phyloP scores from a whole-genome alignment of 345 rosid genomes.

The Mangifera indica region DNA sequence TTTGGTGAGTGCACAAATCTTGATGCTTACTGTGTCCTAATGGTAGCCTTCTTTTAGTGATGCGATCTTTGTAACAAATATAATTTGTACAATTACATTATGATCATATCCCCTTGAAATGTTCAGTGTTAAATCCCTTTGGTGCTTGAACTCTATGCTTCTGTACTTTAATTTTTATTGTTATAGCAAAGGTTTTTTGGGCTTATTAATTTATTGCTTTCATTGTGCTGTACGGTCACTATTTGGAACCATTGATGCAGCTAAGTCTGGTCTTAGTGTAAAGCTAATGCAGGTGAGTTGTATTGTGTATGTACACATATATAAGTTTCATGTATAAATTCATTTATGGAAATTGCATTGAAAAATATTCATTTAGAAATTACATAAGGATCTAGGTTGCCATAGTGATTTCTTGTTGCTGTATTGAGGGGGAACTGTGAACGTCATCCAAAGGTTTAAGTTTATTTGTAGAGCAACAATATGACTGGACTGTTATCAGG shows the following conservation, averaged over 20 bases:
- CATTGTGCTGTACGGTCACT: slow-evolving; percentile 64
- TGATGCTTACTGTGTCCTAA: neutral
- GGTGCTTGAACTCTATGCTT: neutral
- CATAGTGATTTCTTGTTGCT: neutral
- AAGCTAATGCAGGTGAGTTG: slow-evolving; percentile 81
- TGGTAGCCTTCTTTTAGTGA: neutral
- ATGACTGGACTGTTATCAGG: neutral
- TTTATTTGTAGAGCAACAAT: neutral
- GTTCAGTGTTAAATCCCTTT: neutral
- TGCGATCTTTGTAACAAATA: neutral
- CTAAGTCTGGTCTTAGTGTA: slow-evolving; percentile 62
- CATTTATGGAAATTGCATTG: neutral
- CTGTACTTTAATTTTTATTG: slow-evolving; percentile 4
- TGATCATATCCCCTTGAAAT: neutral
- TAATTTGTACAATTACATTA: neutral
- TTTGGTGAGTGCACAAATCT: slow-evolving; percentile 57
- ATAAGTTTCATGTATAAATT: neutral
- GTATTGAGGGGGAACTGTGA: neutral
- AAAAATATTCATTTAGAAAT: neutral
- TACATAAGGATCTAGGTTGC: neutral
- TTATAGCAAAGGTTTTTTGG: neutral
- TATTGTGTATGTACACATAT: neutral
- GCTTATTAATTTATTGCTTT: slow-evolving; percentile 17
- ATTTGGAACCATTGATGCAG: slow-evolving; percentile 70
- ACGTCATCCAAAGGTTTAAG: neutral